Percentiles rank a stretch among this genome's conserved stretches.
Evolutionary conservation across 106 monocot genomes (phyloP).

Genomic region (Phalaenopsis equestris): DNA sequence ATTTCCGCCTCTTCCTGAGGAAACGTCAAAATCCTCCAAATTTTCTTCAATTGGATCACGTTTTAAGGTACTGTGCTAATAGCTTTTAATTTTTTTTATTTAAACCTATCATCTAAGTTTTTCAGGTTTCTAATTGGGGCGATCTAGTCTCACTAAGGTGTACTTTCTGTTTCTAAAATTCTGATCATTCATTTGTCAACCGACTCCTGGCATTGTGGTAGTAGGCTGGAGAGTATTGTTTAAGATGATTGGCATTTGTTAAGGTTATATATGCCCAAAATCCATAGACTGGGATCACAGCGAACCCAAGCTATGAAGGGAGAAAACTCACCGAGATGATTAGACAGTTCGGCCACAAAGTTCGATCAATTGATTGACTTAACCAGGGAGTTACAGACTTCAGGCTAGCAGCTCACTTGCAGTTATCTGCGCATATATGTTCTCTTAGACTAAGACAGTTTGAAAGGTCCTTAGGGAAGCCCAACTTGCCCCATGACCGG

Average conservation of each 20-base stretch:
- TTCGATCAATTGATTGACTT: no score
- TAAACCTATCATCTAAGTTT: neutral
- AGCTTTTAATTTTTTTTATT: neutral
- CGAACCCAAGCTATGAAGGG: no score
- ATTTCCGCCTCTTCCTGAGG: conserved; percentile 72
- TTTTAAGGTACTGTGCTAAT: conserved; percentile 51
- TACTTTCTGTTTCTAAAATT: neutral
- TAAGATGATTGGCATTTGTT: neutral
- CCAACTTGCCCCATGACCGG: no score
- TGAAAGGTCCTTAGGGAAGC: no score
- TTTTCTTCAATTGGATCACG: conserved; percentile 85
- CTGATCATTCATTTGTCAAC: neutral
- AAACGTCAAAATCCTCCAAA: conserved; percentile 82
- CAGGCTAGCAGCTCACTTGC: no score
- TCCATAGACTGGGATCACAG: no score
- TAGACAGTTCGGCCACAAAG: no score
- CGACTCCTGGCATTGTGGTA: neutral
- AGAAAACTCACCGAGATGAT: no score
- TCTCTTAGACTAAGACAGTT: no score
- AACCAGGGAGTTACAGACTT: no score
- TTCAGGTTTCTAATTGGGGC: neutral
- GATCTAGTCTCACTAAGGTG: neutral
- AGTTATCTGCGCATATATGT: no score
- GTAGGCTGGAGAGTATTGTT: neutral
- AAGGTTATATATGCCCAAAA: no score